Evolutionary conservation across 1,139 yeast species (phyloP).

Genomic region (Scheffersomyces cryptocercus): DNA sequence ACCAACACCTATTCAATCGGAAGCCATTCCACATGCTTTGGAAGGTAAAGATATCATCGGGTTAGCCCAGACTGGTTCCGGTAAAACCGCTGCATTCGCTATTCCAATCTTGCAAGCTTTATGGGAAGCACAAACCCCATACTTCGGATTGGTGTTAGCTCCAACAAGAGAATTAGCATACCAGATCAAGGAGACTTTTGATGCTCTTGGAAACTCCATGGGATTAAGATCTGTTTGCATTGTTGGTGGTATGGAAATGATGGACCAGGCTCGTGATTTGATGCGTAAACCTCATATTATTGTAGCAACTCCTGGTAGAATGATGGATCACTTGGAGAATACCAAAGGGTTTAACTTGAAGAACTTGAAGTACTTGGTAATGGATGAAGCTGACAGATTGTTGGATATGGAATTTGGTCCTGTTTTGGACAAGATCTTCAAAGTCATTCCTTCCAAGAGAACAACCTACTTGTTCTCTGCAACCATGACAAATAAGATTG

Average conservation of each 20-base stretch:
- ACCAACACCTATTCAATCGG: constrained; percentile 91
- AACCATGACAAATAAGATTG: constrained; percentile 94
- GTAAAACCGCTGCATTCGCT: constrained; percentile 86
- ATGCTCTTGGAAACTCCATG: constrained; percentile 88
- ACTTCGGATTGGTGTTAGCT: constrained; percentile 85
- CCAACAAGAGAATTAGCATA: constrained; percentile 98
- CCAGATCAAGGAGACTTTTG: constrained; percentile 94
- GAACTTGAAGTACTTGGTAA: constrained; percentile 77
- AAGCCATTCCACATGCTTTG: constrained; percentile 88
- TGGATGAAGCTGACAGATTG: constrained; percentile 97
- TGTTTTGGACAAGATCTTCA: constrained; percentile 82
- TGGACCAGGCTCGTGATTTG: constrained; percentile 94
- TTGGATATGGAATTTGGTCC: constrained; percentile 97
- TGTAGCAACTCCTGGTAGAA: constrained; percentile 96
- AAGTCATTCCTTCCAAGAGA: constrained; percentile 81
- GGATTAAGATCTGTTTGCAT: constrained; percentile 85
- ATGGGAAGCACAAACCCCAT: constrained; percentile 86
- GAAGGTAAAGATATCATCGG: constrained; percentile 84
- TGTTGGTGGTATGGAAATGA: constrained; percentile 98
- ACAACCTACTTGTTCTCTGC: constrained; percentile 92
- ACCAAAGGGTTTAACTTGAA: constrained; percentile 89
- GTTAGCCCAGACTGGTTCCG: constrained; percentile 82
- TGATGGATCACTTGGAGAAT: constrained; percentile 92
- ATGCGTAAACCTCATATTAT: constrained; percentile 92
- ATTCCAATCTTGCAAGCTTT: constrained; percentile 87